Evolutionary conservation across 352 stramenopile species (phyloP).

Genomic region (Phytophthora uliginosa): DNA sequence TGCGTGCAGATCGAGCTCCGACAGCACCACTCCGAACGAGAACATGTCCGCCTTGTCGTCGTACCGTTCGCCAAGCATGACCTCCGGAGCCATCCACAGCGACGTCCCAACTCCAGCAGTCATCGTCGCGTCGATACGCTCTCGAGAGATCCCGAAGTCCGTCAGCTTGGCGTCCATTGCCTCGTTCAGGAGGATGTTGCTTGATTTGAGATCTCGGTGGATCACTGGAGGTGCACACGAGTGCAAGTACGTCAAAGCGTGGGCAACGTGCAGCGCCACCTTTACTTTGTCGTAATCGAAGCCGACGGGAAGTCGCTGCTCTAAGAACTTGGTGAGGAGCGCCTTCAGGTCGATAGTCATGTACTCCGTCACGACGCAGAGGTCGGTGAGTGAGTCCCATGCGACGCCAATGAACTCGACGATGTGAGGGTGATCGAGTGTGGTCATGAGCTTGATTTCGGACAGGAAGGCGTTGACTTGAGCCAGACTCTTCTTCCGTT

Average conservation of each 20-base stretch:
- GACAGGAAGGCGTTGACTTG: conserved; percentile 41
- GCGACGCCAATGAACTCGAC: conserved; percentile 57
- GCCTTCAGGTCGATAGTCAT: conserved; percentile 51
- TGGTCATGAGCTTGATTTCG: conserved; percentile 40
- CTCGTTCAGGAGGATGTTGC: conserved; percentile 36
- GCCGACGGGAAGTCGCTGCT: conserved; percentile 21
- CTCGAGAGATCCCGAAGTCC: conserved; percentile 40
- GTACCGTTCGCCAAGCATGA: conserved; percentile 43
- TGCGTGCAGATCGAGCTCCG: conserved; percentile 36
- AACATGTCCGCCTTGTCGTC: conserved; percentile 53
- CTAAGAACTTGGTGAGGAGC: conserved; percentile 39
- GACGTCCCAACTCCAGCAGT: conserved; percentile 41
- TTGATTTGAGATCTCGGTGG: conserved; percentile 35
- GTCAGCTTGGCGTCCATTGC: conserved; percentile 38
- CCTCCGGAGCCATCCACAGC: conserved; percentile 48
- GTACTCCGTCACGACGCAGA: conserved; percentile 54
- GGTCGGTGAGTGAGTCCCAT: conserved; percentile 51
- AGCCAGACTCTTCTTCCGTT: conserved; percentile 34
- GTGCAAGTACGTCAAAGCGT: conserved; percentile 50
- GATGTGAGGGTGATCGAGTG: conserved; percentile 45
- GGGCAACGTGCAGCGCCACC: conserved; percentile 37
- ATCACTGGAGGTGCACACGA: conserved; percentile 32
- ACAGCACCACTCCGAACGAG: conserved; percentile 50
- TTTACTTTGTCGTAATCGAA: conserved; percentile 41
- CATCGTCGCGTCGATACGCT: conserved; percentile 38